These are phyloP conservation scores for Vitis labrusca DNA, from an alignment of 164 flowering plant species.

Conservation along the genomic window DNA sequence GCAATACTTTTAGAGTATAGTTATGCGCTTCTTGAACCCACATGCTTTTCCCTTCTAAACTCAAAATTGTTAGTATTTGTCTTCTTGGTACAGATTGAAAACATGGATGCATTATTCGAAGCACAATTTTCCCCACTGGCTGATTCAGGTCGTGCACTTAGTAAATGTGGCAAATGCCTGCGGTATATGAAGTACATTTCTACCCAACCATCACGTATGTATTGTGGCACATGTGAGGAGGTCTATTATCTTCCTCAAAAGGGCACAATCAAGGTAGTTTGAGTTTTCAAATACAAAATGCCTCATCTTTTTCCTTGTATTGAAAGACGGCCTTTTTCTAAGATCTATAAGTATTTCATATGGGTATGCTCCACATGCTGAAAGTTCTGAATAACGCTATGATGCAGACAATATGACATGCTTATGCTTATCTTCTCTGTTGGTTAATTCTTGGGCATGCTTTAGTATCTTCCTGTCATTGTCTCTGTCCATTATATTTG, in stretches of 20 bases:
- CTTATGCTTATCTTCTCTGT: too few relatives aligned
- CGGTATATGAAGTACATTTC: constrained; percentile 91
- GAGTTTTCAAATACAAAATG: not conserved
- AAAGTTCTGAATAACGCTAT: too few relatives aligned
- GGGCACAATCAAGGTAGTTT: constrained; percentile 78
- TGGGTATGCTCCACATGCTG: not conserved
- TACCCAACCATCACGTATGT: constrained; percentile 73
- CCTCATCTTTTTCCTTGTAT: not conserved
- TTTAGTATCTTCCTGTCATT: too few relatives aligned
- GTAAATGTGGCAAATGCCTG: constrained; percentile 95
- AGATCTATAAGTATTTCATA: not conserved
- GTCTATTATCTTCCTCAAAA: constrained; percentile 92
- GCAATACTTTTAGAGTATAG: not conserved
- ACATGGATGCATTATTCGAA: constrained; percentile 95
- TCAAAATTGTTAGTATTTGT: not conserved
- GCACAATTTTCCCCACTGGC: constrained; percentile 94
- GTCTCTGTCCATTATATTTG: too few relatives aligned
- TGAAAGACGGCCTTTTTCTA: not conserved
- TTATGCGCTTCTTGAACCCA: not conserved
- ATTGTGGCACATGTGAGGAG: constrained; percentile 89
- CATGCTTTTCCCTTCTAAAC: not conserved
- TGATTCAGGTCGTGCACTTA: constrained; percentile 81
- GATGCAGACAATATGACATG: too few relatives aligned
- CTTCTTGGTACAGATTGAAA: constrained; percentile 62
- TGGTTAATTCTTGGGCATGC: too few relatives aligned